Evolutionary conservation across 169 alveolate genomes (phyloP), one percentile per base, ranked within the genome.

Genomic region (Plasmodium ovale): DNA sequence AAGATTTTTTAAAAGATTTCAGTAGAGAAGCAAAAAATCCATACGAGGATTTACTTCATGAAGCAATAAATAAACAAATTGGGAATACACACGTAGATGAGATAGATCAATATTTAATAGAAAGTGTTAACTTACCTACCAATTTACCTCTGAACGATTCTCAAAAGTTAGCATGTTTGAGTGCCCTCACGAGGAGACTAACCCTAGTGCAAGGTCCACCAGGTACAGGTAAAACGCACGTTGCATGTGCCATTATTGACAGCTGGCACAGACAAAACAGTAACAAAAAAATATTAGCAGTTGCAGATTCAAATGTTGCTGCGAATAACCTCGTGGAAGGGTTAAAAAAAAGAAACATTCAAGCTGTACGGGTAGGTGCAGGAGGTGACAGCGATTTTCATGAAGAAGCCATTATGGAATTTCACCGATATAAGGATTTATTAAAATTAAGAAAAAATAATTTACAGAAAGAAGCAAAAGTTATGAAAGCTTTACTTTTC

Each of bases 191-290:
- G 21, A 84, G 93, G 68, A 69, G 93, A 33, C 9, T 94, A 39
- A 92, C 96, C 16, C 90, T 94, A n/a, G 93, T 94, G 39, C 96
- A 94, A 82, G 96, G 96, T 3, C 96, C 96, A 5, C 96, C 96
- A 35, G 96, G 96, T n/a, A 94, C 96, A 7, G 96, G 96, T 21
- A 94, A 94, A 72, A 94, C 96, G 4, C 95, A 94, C 64, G 94
- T 93, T 2, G 96, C 96, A 0, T 93, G 96, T 74, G 95, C 96
- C 0, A 93, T 93, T 35, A 90, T 94, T 21, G 95, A 93, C 69
- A 87, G 94, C 65, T 93, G 94, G 95, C 70, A 68, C 10, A 35
- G 90, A 54, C 72, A 64, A 29, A 70, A 87, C 31, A 74, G 94
- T 25, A 71, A 69, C 39, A 93, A 85, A 60, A 91, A 93, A 59